These are phyloP conservation scores for Trichoderma arundinaceum DNA, from an alignment of 2,329 filamentous ascomycete genomes.

Conservation along the genomic window DNA sequence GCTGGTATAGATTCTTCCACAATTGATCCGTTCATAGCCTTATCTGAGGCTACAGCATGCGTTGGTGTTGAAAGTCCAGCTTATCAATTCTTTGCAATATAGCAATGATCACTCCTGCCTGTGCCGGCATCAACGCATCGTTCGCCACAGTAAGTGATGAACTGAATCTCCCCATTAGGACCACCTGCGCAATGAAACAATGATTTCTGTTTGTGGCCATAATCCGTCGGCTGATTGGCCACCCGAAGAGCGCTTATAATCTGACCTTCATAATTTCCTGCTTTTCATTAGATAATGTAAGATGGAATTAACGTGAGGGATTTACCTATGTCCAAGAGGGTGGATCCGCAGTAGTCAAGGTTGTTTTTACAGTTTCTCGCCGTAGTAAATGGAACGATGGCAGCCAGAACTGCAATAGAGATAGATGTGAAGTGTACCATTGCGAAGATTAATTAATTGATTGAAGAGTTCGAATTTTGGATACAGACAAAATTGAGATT, in stretches of 20 bases:
- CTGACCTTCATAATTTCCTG: background rate
- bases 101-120: background rate
- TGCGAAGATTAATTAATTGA: too few species aligned
- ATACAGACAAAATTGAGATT: too few species aligned
- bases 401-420: background rate
- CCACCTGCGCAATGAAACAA: background rate
- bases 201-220: background rate
- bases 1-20: too few species aligned
- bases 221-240: background rate
- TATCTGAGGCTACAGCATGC: too few species aligned
- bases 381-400: background rate
- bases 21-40: too few species aligned
- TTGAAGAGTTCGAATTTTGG: too few species aligned
- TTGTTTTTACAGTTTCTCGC: conserved; percentile 7
- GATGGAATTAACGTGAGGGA: background rate
- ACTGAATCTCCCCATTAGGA: background rate
- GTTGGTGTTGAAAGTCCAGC: too few species aligned
- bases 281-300: too few species aligned
- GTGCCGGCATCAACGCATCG: background rate
- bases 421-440: background rate
- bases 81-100: background rate
- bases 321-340: background rate
- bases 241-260: background rate
- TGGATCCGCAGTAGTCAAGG: conserved; percentile 5
- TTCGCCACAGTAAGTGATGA: background rate